phyloP scores from a whole-genome alignment of 2,329 filamentous ascomycete genomes.

The Chrysoporthe cubensis region DNA sequence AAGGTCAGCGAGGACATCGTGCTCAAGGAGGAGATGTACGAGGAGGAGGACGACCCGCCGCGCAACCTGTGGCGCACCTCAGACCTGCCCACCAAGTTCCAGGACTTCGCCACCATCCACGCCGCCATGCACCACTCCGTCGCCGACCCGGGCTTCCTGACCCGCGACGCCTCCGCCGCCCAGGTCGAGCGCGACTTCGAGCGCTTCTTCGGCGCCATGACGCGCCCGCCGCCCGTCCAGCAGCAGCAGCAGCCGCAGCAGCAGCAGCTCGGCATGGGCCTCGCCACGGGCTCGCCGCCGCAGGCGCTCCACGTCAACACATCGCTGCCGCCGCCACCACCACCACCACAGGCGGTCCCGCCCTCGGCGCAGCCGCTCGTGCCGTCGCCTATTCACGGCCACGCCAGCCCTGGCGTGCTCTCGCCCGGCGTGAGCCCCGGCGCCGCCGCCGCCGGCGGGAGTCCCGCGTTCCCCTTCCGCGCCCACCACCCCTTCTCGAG shows the following conservation, averaged over 20 bases:
- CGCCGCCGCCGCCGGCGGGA: background rate
- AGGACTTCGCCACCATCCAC: slow-evolving; percentile 21
- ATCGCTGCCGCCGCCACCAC: background rate
- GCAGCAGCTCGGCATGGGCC: background rate
- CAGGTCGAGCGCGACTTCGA: slow-evolving; percentile 22
- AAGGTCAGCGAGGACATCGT: slow-evolving; percentile 87
- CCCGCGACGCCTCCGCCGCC: slow-evolving; percentile 12
- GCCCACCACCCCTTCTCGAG: background rate
- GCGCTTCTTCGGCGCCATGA: slow-evolving; percentile 13
- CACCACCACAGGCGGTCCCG: background rate
- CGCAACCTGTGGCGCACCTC: slow-evolving; percentile 57
- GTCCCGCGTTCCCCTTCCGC: background rate
- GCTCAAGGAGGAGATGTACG: slow-evolving; percentile 92
- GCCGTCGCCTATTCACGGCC: background rate
- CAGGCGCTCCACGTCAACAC: slow-evolving; percentile 1
- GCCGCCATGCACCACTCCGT: slow-evolving; percentile 17
- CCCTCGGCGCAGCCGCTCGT: background rate
- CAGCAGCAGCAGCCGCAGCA: background rate
- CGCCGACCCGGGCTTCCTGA: slow-evolving; percentile 2
- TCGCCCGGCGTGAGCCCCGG: background rate
- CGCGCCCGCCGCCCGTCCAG: background rate
- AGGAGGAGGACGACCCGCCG: slow-evolving; percentile 83
- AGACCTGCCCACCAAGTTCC: slow-evolving; percentile 20
- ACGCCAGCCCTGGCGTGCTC: background rate
- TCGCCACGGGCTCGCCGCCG: background rate